Base-by-base conservation (phyloP, 441 rosid species). In the Manihot esculenta region DNA sequence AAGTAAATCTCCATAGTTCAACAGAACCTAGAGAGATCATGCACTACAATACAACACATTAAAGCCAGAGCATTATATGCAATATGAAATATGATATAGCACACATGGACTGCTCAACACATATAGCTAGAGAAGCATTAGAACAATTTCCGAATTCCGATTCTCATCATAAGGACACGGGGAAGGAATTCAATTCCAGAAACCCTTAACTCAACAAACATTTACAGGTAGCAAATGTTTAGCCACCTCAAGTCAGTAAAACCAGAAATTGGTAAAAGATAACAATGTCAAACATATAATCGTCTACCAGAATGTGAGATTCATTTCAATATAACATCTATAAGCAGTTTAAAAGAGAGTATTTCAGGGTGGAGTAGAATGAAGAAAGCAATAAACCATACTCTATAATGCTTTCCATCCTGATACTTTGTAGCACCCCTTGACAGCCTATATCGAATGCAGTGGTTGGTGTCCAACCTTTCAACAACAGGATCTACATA, bases 321-420 rank as follows among this genome's bases (percentile, higher is more conserved):
- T 10, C 48, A 12, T 17, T 51, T 35, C 51, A 11, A 66, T 30
- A 49, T 2, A 30, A 7, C 21, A 59, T 51, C 3, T 11, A 33
- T 51, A 66, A n/a, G 38, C 35, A 44, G 20, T 44, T 14, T 11
- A 62, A 35, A 50, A 27, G n/a, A 67, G 5, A 57, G n/a, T 15
- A 23, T 0, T 14, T 12, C 21, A 13, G 3, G 55, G n/a, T 27
- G 18, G 42, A 58, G 58, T 51, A 20, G 30, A 12, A 15, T 0
- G 30, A 71, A 15, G 42, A 64, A 35, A 18, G 23, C 42, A 72
- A 70, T 66, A 23, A 70, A 71, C 27, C 83, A 44, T 82, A 94
- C 99, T 77, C 96, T 84, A 63, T 86, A 94, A 77, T 92, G 97
- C 81, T 90, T 94, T 55, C 99, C 99, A 69, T 92, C 82, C 82